These are phyloP conservation scores for Leccinum truebloodii DNA, from an alignment of 768 basidiomycete genomes.

Conservation along the genomic window DNA sequence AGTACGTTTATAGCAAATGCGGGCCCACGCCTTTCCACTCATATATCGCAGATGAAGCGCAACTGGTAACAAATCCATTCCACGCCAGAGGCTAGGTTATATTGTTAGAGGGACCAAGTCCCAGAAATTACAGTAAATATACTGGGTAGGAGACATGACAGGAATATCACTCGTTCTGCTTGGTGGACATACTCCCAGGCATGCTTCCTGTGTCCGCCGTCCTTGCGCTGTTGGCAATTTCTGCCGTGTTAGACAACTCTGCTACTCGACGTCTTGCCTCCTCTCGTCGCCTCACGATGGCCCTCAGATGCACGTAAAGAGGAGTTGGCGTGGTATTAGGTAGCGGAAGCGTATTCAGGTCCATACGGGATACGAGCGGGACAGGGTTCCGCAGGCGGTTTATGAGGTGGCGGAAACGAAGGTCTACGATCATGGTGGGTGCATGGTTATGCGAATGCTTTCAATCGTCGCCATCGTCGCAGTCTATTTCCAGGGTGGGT, in stretches of 20 bases:
- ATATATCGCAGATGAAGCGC: slow-evolving; percentile 49
- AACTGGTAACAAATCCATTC: slow-evolving; percentile 43
- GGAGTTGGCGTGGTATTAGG: slow-evolving; percentile 62
- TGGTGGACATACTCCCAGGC: slow-evolving; percentile 32
- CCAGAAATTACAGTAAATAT: slow-evolving; percentile 22
- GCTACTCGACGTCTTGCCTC: slow-evolving; percentile 40
- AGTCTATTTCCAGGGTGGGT: slow-evolving; percentile 29
- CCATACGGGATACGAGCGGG: slow-evolving; percentile 33
- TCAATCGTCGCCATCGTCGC: slow-evolving; percentile 14
- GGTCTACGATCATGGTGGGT: slow-evolving; percentile 59
- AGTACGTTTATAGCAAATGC: slow-evolving; percentile 48
- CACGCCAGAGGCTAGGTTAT: slow-evolving; percentile 1
- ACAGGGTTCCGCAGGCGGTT: slow-evolving; percentile 58
- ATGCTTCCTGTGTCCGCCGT: slow-evolving; percentile 42
- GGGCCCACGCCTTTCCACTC: background rate
- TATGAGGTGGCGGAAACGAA: slow-evolving; percentile 55
- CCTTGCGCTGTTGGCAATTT: slow-evolving; percentile 30
- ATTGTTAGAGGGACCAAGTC: slow-evolving; percentile 9
- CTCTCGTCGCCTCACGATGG: slow-evolving; percentile 52
- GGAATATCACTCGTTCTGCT: slow-evolving; percentile 24
- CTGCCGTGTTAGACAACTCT: slow-evolving; percentile 23
- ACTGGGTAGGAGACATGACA: slow-evolving; percentile 2
- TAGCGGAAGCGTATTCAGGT: slow-evolving; percentile 48
- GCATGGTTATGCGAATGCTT: slow-evolving; percentile 27
- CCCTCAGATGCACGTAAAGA: slow-evolving; percentile 48